Percentiles rank a stretch among this genome's conserved stretches.
These are phyloP conservation scores for Camellia lanceoleosa DNA, from an alignment of 148 eudicot species.

Conservation along the genomic window DNA sequence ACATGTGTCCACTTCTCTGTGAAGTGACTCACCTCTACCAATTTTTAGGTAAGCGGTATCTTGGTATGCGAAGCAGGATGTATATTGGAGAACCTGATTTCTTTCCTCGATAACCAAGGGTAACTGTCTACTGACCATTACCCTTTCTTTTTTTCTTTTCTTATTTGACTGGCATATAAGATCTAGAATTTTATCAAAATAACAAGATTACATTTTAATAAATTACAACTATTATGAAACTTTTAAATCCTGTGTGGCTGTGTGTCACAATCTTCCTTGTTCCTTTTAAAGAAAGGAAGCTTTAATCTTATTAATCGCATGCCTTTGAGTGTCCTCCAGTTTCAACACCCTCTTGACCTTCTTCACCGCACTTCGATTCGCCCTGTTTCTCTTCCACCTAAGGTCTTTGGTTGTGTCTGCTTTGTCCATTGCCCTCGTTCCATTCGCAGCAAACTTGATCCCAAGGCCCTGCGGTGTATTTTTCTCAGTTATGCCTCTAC, in stretches of 20 bases:
- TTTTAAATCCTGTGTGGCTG: neutral
- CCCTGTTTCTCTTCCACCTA: no score
- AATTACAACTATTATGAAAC: neutral
- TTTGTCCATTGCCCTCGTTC: no score
- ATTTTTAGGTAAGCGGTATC: constrained; percentile 77
- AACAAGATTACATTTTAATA: neutral
- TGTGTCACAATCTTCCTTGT: neutral
- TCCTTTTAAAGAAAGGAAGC: neutral
- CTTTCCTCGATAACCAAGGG: constrained; percentile 88
- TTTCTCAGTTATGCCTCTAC: no score
- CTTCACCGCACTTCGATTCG: no score
- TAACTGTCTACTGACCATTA: constrained; percentile 32
- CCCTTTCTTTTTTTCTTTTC: neutral
- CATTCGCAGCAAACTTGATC: no score
- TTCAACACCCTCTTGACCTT: no score
- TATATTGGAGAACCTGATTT: constrained; percentile 86
- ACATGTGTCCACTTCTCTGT: neutral
- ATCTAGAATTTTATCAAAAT: neutral
- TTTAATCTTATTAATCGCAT: neutral
- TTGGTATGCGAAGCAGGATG: constrained; percentile 99
- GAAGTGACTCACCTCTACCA: constrained; percentile 16
- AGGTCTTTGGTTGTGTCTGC: no score
- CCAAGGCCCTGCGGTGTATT: no score
- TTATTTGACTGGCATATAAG: neutral
- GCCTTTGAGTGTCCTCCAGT: no score